Evolutionary conservation across 1,284 basidiomycete genomes (phyloP).

Genomic region (Pterulicium gracile): DNA sequence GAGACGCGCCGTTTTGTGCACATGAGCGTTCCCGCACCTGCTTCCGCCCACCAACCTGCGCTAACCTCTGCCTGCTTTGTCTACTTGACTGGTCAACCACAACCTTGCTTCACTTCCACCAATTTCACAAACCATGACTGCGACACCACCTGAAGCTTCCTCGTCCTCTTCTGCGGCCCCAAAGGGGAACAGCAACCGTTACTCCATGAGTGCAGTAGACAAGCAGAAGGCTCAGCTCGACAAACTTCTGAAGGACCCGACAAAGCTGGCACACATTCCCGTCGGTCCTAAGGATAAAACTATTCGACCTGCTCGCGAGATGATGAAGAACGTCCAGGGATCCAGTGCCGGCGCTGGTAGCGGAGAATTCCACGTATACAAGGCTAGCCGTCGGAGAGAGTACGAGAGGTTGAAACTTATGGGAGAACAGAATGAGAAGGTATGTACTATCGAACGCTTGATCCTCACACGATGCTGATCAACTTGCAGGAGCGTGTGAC

Average conservation of each 20-base stretch:
- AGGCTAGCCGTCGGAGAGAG: constrained; percentile 87
- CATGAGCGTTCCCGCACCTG: no score
- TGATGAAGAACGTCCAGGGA: constrained; percentile 98
- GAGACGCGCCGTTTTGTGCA: no score
- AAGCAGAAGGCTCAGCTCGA: constrained; percentile 72
- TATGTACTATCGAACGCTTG: constrained; percentile 21
- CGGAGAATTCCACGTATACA: constrained; percentile 98
- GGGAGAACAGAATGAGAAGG: constrained; percentile 75
- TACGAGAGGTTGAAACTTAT: constrained; percentile 90
- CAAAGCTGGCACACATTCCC: constrained; percentile 71
- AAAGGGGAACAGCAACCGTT: no score
- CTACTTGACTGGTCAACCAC: no score
- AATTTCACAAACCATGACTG: no score
- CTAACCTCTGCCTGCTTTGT: no score
- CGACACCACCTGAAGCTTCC: not conserved
- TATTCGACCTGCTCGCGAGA: constrained; percentile 74
- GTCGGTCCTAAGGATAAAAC: constrained; percentile 67
- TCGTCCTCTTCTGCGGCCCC: not conserved
- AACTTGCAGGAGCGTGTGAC: constrained; percentile 47
- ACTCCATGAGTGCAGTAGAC: constrained; percentile 65
- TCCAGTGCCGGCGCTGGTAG: constrained; percentile 89
- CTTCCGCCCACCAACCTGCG: no score
- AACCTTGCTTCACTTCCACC: no score
- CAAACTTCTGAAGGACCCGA: constrained; percentile 78
- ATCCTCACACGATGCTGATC: not conserved